These are phyloP conservation scores for Triticum turgidum DNA, from an alignment of 176 grass and related monocot genomes.

Conservation along the genomic window DNA sequence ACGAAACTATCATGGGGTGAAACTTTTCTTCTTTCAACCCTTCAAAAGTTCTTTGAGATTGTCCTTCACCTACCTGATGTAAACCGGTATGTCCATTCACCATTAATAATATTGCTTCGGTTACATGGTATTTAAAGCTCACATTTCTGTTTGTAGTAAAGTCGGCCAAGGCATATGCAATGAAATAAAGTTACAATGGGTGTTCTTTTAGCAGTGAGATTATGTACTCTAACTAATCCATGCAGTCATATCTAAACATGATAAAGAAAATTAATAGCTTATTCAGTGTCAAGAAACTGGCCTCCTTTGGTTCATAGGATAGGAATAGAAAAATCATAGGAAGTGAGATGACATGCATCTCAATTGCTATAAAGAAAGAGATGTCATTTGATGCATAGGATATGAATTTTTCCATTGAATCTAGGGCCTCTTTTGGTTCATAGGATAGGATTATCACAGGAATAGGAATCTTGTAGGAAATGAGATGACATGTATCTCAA, in stretches of 20 bases:
- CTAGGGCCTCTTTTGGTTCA: too few relatives aligned
- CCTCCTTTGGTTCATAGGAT: too few relatives aligned
- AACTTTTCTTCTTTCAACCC: constrained; percentile 65
- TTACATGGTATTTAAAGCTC: constrained; percentile 13
- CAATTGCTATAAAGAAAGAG: too few relatives aligned
- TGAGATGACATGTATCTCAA: too few relatives aligned
- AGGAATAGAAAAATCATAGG: too few relatives aligned
- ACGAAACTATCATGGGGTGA: constrained; percentile 51
- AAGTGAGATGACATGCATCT: too few relatives aligned
- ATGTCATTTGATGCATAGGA: too few relatives aligned
- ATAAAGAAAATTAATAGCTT: not conserved
- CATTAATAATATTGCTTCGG: not conserved
- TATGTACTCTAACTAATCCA: not conserved
- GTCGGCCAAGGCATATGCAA: not conserved
- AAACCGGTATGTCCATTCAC: constrained; percentile 59
- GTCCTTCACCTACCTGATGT: constrained; percentile 68
- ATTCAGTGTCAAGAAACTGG: not conserved
- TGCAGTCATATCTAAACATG: not conserved
- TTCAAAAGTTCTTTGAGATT: constrained; percentile 72
- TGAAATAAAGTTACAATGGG: not conserved
- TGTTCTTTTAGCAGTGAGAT: not conserved
- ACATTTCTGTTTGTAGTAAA: not conserved
- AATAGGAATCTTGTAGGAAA: too few relatives aligned
- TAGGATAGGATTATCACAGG: too few relatives aligned
- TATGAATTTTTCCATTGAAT: too few relatives aligned